Percentiles rank a stretch among this genome's conserved stretches.
These are phyloP conservation scores for Acer negundo DNA, from an alignment of 345 rosid genomes.

Conservation along the genomic window DNA sequence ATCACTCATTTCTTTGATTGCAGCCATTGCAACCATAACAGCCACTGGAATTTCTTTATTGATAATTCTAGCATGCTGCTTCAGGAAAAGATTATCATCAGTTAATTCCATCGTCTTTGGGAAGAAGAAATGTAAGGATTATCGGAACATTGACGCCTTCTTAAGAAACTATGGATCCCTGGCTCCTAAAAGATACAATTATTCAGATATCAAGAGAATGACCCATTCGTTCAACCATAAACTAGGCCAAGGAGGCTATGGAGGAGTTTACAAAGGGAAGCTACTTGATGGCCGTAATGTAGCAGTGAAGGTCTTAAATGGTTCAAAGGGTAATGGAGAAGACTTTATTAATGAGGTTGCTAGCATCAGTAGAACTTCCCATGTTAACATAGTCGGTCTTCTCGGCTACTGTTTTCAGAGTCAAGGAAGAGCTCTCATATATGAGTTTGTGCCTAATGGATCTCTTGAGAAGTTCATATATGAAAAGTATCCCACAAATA, in stretches of 20 bases:
- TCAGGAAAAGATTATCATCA: not conserved
- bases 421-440: not conserved
- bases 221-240: not conserved
- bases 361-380: not conserved
- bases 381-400: not conserved
- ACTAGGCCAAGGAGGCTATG: not conserved
- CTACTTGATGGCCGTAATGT: not conserved
- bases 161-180: not conserved
- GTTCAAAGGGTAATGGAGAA: not conserved
- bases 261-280: not conserved
- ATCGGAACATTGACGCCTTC: not conserved
- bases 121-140: not conserved
- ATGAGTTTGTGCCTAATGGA: not conserved
- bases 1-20: not conserved
- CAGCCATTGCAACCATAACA: not conserved
- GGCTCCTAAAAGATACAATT: not conserved
- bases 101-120: not conserved
- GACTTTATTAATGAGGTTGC: not conserved
- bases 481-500: not conserved
- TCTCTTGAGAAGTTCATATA: conserved; percentile 2
- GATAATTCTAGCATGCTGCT: not conserved
- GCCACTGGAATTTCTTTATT: not conserved
- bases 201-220: conserved; percentile 1
- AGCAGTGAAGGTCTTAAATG: not conserved
- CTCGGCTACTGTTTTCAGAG: not conserved